Evolutionary conservation across 1,284 basidiomycete species (phyloP).

Genomic region (Ustanciosporium gigantosporum): DNA sequence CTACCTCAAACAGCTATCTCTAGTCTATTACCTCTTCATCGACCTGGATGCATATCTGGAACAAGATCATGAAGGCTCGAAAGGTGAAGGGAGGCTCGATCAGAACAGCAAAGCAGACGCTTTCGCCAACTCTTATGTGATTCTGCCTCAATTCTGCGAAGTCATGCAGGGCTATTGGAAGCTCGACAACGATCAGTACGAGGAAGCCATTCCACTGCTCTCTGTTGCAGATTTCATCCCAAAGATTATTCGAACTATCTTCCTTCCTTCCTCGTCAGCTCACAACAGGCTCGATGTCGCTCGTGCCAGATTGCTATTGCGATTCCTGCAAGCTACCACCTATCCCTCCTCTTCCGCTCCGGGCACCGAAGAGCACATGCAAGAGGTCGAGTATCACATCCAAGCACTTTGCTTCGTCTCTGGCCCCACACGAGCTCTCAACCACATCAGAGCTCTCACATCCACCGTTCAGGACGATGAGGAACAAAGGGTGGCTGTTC

Average conservation of each 20-base stretch:
- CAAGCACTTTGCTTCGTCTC: slow-evolving; percentile 33
- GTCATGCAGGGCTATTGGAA: slow-evolving; percentile 46
- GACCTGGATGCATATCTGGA: slow-evolving; percentile 20
- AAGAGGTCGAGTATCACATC: slow-evolving; percentile 36
- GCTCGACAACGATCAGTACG: slow-evolving; percentile 40
- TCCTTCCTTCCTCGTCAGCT: slow-evolving; percentile 2
- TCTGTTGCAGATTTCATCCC: slow-evolving; percentile 37
- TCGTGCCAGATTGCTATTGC: slow-evolving; percentile 31
- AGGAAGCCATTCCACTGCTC: slow-evolving; percentile 27
- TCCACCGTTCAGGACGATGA: slow-evolving; percentile 23
- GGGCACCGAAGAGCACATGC: slow-evolving; percentile 15
- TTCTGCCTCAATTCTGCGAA: slow-evolving; percentile 35
- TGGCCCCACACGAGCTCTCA: slow-evolving; percentile 21
- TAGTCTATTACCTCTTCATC: slow-evolving; percentile 40
- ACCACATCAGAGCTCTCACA: slow-evolving; percentile 25
- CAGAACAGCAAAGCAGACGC: slow-evolving; percentile 7
- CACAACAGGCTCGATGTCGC: slow-evolving; percentile 10
- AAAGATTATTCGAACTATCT: slow-evolving; percentile 36
- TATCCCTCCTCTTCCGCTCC: slow-evolving; percentile 18
- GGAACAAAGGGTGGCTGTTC: slow-evolving; percentile 17
- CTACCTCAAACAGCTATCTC: slow-evolving; percentile 37
- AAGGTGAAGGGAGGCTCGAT: background rate
- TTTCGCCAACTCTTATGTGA: slow-evolving; percentile 34
- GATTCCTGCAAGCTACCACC: slow-evolving; percentile 35
- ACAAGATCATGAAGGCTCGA: background rate